These are phyloP conservation scores for Striga asiatica DNA, from an alignment of 257 asterid genomes.

Conservation along the genomic window DNA sequence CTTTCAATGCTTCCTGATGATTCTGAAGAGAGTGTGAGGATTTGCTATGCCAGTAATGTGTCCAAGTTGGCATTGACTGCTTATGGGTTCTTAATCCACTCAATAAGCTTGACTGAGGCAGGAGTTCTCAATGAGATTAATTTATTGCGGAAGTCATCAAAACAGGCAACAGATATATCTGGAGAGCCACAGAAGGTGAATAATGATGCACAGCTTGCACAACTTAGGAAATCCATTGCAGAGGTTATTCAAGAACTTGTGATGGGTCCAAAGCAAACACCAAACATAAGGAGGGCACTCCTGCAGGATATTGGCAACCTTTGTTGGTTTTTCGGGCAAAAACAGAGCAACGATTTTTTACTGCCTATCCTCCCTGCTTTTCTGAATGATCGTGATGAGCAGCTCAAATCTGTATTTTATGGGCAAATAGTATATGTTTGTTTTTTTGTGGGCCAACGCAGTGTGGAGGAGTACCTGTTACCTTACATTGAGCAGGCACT, in stretches of 20 bases:
- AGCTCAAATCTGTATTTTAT: constrained; percentile 93
- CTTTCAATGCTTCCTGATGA: constrained; percentile 98
- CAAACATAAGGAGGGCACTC: constrained; percentile 97
- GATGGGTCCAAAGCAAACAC: constrained; percentile 99
- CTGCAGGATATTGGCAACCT: constrained; percentile 93
- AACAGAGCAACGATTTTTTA: constrained; percentile 94
- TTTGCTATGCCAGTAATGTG: constrained; percentile 90
- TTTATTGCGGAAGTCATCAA: constrained; percentile 42
- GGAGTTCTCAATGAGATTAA: constrained; percentile 86
- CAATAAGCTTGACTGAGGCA: constrained; percentile 92
- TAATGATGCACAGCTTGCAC: constrained; percentile 79
- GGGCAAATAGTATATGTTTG: constrained; percentile 86
- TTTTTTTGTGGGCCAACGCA: constrained; percentile 86
- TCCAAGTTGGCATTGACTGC: constrained; percentile 92
- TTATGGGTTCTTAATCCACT: constrained; percentile 91
- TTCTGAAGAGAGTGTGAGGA: constrained; percentile 99
- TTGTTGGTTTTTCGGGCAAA: constrained; percentile 99
- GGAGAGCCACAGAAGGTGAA: constrained; percentile 40
- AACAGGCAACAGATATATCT: constrained; percentile 31
- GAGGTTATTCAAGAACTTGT: constrained; percentile 98
- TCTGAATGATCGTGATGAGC: constrained; percentile 94
- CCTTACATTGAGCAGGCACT: constrained; percentile 98
- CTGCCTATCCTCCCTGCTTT: constrained; percentile 98
- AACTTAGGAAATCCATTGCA: constrained; percentile 80
- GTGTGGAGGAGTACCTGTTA: constrained; percentile 96